These are phyloP conservation scores for Saccharum spontaneum DNA, from an alignment of 176 grass and related monocot genomes.

Conservation along the genomic window DNA sequence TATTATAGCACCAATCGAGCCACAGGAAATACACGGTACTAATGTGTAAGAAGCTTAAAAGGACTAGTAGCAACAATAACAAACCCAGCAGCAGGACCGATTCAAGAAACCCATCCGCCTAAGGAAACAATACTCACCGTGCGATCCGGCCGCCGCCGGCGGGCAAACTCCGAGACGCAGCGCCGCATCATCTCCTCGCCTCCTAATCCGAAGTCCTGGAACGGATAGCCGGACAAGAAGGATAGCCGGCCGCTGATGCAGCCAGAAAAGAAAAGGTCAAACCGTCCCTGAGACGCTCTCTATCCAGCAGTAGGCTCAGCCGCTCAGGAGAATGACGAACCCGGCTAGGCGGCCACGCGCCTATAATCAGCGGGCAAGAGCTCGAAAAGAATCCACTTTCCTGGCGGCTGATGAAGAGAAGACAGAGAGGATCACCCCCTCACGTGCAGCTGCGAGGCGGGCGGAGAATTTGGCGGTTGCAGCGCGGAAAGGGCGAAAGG, in stretches of 20 bases:
- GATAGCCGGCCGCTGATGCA: background rate
- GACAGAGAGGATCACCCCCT: background rate
- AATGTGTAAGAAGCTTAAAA: background rate
- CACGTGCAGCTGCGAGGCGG: background rate
- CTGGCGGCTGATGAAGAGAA: background rate
- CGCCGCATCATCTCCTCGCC: slow-evolving; percentile 22
- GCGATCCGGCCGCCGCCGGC: background rate
- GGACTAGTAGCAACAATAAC: background rate
- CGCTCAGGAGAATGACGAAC: background rate
- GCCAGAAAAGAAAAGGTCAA: background rate
- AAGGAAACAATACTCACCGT: slow-evolving; percentile 13
- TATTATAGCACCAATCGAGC: background rate
- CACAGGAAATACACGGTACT: background rate
- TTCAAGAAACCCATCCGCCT: background rate
- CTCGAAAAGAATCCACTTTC: background rate
- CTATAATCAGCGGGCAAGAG: background rate
- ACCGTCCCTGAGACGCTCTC: background rate
- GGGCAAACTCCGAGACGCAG: slow-evolving; percentile 25
- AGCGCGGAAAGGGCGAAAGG: background rate
- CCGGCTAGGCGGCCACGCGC: background rate
- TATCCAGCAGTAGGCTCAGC: background rate
- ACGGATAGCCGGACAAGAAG: background rate
- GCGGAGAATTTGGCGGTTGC: slow-evolving; percentile 15
- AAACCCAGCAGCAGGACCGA: background rate
- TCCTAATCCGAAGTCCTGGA: background rate